These are phyloP conservation scores for Ramularia collo-cygni DNA, from an alignment of 2,329 filamentous ascomycete species.

Conservation along the genomic window DNA sequence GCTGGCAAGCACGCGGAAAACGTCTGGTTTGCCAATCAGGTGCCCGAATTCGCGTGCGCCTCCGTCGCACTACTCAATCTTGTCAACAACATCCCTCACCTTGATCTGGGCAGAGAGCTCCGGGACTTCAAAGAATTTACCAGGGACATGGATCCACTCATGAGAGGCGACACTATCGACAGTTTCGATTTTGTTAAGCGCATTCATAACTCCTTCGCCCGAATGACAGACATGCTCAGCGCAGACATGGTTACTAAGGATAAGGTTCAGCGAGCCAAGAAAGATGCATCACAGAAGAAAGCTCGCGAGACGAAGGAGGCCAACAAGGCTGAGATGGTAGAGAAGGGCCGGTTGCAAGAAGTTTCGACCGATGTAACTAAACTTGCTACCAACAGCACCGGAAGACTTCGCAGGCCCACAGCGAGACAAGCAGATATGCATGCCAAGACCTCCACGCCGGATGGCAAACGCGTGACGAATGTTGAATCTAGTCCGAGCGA, in stretches of 20 bases:
- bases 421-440: background rate
- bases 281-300: slow-evolving; percentile 24
- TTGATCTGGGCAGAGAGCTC: slow-evolving; percentile 65
- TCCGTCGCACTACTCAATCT: slow-evolving; percentile 92
- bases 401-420: background rate
- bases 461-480: no score
- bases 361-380: background rate
- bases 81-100: slow-evolving; percentile 68
- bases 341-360: slow-evolving; percentile 2
- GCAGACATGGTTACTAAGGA: slow-evolving; percentile 60
- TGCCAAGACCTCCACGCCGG: slow-evolving; percentile 2
- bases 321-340: slow-evolving; percentile 23
- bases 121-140: slow-evolving; percentile 68
- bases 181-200: slow-evolving; percentile 69
- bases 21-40: slow-evolving; percentile 95
- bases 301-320: slow-evolving; percentile 23
- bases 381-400: background rate
- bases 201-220: slow-evolving; percentile 83
- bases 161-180: slow-evolving; percentile 69
- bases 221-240: slow-evolving; percentile 69
- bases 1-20: slow-evolving; percentile 45
- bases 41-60: slow-evolving; percentile 77
- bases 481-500: no score
- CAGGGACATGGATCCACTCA: slow-evolving; percentile 57
- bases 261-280: slow-evolving; percentile 36